These are phyloP conservation scores for Phaseolus lunatus DNA, from an alignment of 306 rosid genomes.

Conservation along the genomic window DNA sequence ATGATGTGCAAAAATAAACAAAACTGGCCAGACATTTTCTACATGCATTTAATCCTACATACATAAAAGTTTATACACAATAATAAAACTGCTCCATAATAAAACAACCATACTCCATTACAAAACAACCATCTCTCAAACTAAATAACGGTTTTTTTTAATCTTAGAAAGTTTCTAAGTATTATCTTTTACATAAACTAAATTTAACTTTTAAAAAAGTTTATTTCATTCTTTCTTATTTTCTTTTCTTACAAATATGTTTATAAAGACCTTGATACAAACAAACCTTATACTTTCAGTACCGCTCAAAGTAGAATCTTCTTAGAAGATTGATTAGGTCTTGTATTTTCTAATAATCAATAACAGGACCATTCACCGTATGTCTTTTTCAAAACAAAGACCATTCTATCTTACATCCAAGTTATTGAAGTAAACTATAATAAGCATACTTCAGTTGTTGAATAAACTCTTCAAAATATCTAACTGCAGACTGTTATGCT, in stretches of 20 bases:
- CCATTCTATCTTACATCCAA: neutral
- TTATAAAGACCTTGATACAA: no score
- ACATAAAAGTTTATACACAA: conserved; percentile 18
- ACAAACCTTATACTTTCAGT: neutral
- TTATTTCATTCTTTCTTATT: no score
- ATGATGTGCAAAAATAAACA: neutral
- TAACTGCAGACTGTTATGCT: neutral
- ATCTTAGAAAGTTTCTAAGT: no score
- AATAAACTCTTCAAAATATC: neutral
- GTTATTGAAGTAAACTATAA: neutral
- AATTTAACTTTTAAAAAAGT: no score
- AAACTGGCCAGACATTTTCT: neutral
- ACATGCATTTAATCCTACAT: conserved; percentile 6
- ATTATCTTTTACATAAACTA: neutral
- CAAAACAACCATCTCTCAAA: neutral
- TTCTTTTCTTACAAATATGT: no score
- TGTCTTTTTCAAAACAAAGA: neutral
- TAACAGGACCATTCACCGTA: neutral
- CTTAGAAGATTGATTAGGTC: neutral
- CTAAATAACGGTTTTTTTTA: neutral
- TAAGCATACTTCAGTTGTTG: neutral
- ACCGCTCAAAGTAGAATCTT: neutral
- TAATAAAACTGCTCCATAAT: neutral
- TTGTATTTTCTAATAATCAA: neutral
- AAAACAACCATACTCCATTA: conserved; percentile 4